A percentile compares a stretch with the other conserved stretches of the same genome.
These are phyloP conservation scores for Tagetes erecta DNA, from an alignment of 129 eudicot species.

Conservation along the genomic window DNA sequence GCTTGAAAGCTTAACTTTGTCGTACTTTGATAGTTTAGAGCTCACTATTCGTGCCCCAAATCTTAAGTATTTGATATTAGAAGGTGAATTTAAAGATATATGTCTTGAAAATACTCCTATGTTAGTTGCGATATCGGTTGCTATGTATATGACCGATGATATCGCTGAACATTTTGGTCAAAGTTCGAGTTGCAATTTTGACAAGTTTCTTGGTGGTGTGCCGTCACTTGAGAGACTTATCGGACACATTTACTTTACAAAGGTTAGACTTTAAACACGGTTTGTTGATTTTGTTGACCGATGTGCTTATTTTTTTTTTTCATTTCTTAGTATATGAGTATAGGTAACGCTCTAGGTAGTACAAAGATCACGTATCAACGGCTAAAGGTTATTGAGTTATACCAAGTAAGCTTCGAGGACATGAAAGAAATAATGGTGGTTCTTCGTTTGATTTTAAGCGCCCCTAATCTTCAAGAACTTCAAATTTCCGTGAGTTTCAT, in stretches of 20 bases:
- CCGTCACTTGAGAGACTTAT: conserved; percentile 74
- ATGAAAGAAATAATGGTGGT: conserved; percentile 81
- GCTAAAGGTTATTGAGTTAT: conserved; percentile 66
- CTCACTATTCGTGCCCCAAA: conserved; percentile 85
- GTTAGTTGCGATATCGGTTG: conserved; percentile 67
- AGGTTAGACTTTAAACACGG: conserved; percentile 43
- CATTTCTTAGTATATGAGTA: conserved; percentile 68
- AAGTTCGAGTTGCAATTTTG: conserved; percentile 84
- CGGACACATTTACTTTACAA: conserved; percentile 88
- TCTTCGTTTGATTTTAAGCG: conserved; percentile 68
- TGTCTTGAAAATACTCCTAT: conserved; percentile 77
- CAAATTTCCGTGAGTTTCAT: conserved; percentile 77
- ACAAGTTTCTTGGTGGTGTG: conserved; percentile 87
- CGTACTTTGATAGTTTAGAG: conserved; percentile 86
- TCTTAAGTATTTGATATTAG: conserved; percentile 68
- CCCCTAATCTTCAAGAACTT: conserved; percentile 80
- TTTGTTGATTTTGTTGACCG: conserved; percentile 4
- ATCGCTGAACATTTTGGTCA: conserved; percentile 77
- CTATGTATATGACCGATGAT: conserved; percentile 86
- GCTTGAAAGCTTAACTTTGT: conserved; percentile 80
- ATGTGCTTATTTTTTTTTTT: not conserved
- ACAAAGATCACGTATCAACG: conserved; percentile 43
- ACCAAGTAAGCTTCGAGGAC: conserved; percentile 95
- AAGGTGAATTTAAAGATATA: conserved; percentile 92
- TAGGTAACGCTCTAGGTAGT: conserved; percentile 58